Conservation (phyloP, 208 protist species). For the Jaenimonas drosophilae region DNA sequence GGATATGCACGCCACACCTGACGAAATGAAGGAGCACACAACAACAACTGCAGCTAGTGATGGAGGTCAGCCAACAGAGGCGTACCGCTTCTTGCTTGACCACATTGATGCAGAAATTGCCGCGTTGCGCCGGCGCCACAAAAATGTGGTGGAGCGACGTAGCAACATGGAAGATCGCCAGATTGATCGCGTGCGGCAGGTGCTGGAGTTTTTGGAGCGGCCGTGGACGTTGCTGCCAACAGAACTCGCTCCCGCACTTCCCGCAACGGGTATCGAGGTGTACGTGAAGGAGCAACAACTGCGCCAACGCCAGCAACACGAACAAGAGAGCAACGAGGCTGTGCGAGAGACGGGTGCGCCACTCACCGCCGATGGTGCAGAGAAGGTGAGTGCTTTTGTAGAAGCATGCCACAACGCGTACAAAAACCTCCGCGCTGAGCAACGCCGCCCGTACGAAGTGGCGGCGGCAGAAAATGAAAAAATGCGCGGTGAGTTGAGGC, state of each 20-base stretch:
- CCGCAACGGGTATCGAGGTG: conserved; percentile 53
- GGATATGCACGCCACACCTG: too few species aligned
- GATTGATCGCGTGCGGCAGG: conserved; percentile 35
- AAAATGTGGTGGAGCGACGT: conserved; percentile 27
- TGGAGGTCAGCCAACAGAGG: conserved; percentile 23
- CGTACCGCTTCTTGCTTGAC: conserved; percentile 62
- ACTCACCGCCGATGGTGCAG: too few species aligned
- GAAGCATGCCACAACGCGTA: conserved; percentile 58
- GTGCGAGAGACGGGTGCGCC: conserved; percentile 28
- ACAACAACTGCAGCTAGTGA: conserved; percentile 2
- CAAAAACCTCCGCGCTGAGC: conserved; percentile 17
- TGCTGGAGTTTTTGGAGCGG: conserved; percentile 60
- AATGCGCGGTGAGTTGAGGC: conserved; percentile 43
- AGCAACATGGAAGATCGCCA: conserved; percentile 26
- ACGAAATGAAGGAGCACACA: too few species aligned
- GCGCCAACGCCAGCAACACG: conserved; percentile 3
- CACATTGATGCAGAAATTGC: conserved; percentile 78
- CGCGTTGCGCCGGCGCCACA: conserved; percentile 44
- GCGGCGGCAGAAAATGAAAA: conserved; percentile 47
- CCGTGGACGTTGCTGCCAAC: conserved; percentile 57
- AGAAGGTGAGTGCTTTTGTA: conserved; percentile 56
- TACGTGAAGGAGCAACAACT: conserved; percentile 71
- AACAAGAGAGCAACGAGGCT: neutral
- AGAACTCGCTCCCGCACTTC: conserved; percentile 34
- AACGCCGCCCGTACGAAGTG: conserved; percentile 53